Conservation (phyloP, 2,329 filamentous ascomycete species). For the Penicillium nordicum region DNA sequence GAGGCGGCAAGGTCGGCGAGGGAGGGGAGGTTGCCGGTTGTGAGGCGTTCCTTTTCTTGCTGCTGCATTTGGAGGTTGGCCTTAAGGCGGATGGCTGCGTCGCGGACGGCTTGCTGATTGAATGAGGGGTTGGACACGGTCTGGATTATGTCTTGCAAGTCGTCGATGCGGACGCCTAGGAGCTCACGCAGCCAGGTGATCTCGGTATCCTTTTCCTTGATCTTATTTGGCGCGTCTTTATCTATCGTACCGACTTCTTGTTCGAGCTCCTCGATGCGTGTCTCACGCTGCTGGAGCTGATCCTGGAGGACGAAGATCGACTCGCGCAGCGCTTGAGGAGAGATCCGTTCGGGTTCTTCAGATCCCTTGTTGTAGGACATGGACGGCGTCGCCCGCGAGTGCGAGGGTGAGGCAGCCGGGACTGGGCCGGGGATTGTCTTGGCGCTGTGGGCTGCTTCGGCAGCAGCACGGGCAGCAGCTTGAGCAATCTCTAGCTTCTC, state of each 20-base stretch:
- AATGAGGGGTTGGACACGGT: conserved; percentile 71
- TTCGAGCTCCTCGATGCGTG: conserved; percentile 83
- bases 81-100: conserved; percentile 87
- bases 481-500: conserved; percentile 89
- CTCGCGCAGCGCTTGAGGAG: conserved; percentile 88
- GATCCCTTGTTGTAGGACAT: conserved; percentile 43
- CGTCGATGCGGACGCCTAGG: conserved; percentile 82
- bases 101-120: conserved; percentile 74
- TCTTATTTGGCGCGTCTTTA: conserved; percentile 72
- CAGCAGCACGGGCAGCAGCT: conserved; percentile 79
- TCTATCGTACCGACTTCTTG: conserved; percentile 65
- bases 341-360: conserved; percentile 76
- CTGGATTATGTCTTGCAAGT: conserved; percentile 86
- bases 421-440: conserved; percentile 42
- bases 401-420: conserved; percentile 35
- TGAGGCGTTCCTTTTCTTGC: conserved; percentile 83
- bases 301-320: conserved; percentile 96
- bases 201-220: conserved; percentile 89
- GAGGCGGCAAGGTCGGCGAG: conserved; percentile 73
- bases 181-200: conserved; percentile 94
- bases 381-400: conserved; percentile 46
- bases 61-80: conserved; percentile 98
- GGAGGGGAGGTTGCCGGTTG: conserved; percentile 69
- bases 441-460: conserved; percentile 65
- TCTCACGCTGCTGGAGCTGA: conserved; percentile 90